Evolutionary conservation across 2,329 filamentous ascomycete genomes (phyloP), one percentile per base, ranked within the genome.

Genomic region (Moelleriella libera): DNA sequence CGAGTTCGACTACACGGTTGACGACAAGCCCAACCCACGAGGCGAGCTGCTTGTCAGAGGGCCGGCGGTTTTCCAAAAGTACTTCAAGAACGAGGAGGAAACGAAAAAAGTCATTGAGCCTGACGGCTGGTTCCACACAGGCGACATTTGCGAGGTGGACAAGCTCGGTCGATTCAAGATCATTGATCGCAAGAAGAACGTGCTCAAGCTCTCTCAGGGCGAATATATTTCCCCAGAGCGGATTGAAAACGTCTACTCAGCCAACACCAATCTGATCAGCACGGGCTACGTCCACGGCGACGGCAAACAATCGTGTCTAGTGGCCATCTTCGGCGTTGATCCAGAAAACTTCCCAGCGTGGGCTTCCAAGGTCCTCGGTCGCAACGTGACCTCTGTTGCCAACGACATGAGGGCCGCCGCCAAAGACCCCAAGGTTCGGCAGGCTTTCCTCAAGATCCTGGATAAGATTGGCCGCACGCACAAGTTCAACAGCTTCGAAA

Each of bases 161-260:
- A 80, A 81, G 55, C 66, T 85, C 60, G 92, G 92, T 52, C 86
- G 89, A 51, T 83, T 97, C 72, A 82, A 79, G 66, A 94, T 98
- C 65, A 83, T 98, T 58, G 92, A 98, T 66, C 88, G 92, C 58
- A 83, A 88, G 68, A 98, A 98, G 83, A 97, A 97, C 67, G 87
- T 98, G n/a, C 80, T 98, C 61, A 98, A 98, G 76, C 79, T 98
- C 48, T 83, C 90, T 0, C 92, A 98, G 67, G 92, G 92, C 63
- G 92, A 98, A 69, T 98, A 98, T 68, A 88, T 98, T 58, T 95
- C 89, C 1, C 92, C 92, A 11, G 92, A 98, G 69, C 86, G 89
- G 49, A 87, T 98, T 60, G 92, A 98, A 72, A 96, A 95, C 63
- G 84, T 95, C 37, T 94, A 89, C 64, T 73, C 94, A 52, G 87